Evolutionary conservation across 148 eudicot genomes (phyloP), one percentile per base, ranked within the genome.

Genomic region (Vaccinium myrtillus): DNA sequence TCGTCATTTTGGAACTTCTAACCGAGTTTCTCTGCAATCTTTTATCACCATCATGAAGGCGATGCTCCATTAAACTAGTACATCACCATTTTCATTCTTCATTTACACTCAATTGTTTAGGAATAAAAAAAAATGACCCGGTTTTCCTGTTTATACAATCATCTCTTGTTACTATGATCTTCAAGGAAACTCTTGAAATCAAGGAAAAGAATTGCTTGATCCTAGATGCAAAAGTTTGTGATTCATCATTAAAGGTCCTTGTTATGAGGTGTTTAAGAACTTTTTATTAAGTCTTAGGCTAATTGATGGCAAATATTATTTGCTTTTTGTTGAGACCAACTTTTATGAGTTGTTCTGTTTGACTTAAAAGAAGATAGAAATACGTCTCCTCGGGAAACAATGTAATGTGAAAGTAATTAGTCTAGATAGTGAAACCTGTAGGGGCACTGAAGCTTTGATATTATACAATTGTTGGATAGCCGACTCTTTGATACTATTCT

Each of bases 171-270:
- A n/a, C 76, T 6, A 3, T 36, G 21, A 56, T 56, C 51, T 56
- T 25, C 9, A 36, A 36, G 53, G 69, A 58, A 32, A 54, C 67
- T 55, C 16, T 21, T 58, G 16, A 58, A 56, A 79, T 36, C 9
- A 36, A n/a, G 82, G 2, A n/a, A 79, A 15, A 55, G 16, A 30
- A 78, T 56, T 30, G 70, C 50, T 56, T 79, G 70, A 79, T 58
- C 70, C 49, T 79, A 36, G 10, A 8, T 79, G 46, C 14, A 79
- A 36, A 79, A 56, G 27, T 79, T 58, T 21, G 82, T 16, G 21
- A 58, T 32, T 79, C 70, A 58, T 58, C n/a, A 54, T 77, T 77
- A 23, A 23, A 77, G 80, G 39, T 50, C 80, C 39, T 77, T 11
- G 23, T 53, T 77, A 77, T 23, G 16, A 50, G 58, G 80, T n/a